phyloP scores from a whole-genome alignment of 495 filamentous ascomycete species.

The Neurospora sp. region DNA sequence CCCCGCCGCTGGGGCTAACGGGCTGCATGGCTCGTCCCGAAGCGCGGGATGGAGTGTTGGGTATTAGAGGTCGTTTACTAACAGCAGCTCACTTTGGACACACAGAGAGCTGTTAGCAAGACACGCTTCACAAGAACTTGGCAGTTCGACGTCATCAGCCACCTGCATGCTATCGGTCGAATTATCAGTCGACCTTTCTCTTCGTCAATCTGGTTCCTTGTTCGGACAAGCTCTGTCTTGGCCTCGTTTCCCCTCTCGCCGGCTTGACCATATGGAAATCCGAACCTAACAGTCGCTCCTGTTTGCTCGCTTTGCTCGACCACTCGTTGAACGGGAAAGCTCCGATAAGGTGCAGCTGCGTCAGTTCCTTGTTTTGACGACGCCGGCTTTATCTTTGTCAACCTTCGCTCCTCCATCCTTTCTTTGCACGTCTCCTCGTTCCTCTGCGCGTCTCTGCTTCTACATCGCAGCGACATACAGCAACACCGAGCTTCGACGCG shows the following conservation, averaged over 20 bases:
- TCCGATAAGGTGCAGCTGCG: neutral
- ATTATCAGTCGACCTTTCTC: neutral
- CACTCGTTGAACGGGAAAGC: neutral
- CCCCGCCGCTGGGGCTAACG: neutral
- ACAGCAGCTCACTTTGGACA: rapidly evolving
- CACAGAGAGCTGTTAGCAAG: neutral
- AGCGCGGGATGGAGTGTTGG: neutral
- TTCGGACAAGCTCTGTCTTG: neutral
- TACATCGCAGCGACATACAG: neutral
- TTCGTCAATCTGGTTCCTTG: neutral
- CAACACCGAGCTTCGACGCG: neutral
- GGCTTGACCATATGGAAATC: no score
- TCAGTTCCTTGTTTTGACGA: neutral
- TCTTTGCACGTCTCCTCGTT: neutral
- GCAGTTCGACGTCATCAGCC: neutral
- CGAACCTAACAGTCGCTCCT: neutral
- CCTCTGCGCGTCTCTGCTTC: neutral
- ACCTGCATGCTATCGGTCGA: neutral
- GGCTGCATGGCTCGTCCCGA: neutral
- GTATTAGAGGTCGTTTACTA: neutral
- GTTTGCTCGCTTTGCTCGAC: neutral
- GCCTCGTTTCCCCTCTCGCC: no score
- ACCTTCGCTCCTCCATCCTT: neutral
- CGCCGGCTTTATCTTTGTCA: neutral
- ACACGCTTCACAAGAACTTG: neutral